Evolutionary conservation across 371 early-diverging fungal genomes (phyloP).

Genomic region (Entomophthora muscae): DNA sequence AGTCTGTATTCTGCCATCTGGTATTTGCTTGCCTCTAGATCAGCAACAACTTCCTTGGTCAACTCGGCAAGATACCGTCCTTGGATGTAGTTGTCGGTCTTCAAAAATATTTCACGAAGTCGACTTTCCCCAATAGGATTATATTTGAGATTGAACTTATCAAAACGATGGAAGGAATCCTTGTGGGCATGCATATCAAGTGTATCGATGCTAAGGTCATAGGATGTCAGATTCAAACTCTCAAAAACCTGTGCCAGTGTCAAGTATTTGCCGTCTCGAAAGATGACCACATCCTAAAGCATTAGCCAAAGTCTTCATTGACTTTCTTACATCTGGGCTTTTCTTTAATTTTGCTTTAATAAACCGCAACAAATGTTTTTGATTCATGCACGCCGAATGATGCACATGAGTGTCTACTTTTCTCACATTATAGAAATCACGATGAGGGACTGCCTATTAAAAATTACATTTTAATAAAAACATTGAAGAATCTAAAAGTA

Average conservation of each 20-base stretch:
- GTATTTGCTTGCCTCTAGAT: slow-evolving; percentile 90
- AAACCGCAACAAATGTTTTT: slow-evolving; percentile 93
- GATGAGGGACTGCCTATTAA: slow-evolving; percentile 61
- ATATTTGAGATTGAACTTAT: slow-evolving; percentile 96
- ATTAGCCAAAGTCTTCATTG: too few species aligned
- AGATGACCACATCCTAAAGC: slow-evolving; percentile 47
- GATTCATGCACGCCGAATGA: slow-evolving; percentile 94
- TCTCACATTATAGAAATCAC: slow-evolving; percentile 97
- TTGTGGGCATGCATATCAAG: slow-evolving; percentile 92
- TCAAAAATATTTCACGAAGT: slow-evolving; percentile 73
- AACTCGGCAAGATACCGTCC: slow-evolving; percentile 91
- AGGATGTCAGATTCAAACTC: slow-evolving; percentile 84
- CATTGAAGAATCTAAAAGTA: not conserved
- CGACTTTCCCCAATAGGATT: slow-evolving; percentile 73
- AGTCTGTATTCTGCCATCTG: slow-evolving; percentile 89
- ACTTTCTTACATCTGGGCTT: slow-evolving; percentile 45
- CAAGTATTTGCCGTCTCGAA: slow-evolving; percentile 50
- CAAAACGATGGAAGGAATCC: slow-evolving; percentile 82
- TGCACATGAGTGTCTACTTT: slow-evolving; percentile 99
- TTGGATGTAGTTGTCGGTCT: slow-evolving; percentile 87
- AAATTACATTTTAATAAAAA: not conserved
- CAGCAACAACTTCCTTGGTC: slow-evolving; percentile 86
- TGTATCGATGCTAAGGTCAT: slow-evolving; percentile 92
- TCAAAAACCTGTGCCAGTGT: slow-evolving; percentile 73
- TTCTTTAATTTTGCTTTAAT: slow-evolving; percentile 92